Evolutionary conservation across 306 rosid species (phyloP), one percentile per base, ranked within the genome.

Genomic region (Quillaja saponaria): DNA sequence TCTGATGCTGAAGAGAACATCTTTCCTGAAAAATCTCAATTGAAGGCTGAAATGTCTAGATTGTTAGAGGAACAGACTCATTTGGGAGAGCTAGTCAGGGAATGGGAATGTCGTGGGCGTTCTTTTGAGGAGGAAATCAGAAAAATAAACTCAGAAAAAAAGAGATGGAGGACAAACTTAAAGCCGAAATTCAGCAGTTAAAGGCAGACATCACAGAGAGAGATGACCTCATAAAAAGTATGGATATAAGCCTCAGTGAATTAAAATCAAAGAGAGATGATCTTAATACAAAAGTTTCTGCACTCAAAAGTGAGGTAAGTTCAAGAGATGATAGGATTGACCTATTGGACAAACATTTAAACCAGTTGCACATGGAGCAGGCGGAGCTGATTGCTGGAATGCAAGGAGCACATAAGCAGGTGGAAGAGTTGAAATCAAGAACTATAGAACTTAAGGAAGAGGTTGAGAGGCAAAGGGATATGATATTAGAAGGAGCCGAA

Each of bases 1-100:
- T 94, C 99, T 2, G 99, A 94, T 67, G 97, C 99, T 0, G 97
- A 94, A 87, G 65, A 85, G 81, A 94, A 94, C 71, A 87, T 94
- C 49, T 94, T 94, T 74, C 99, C 99, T 0, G 99, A 94, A 77
- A 94, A 94, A 81, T 76, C 87, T 61, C 83, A 87, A 50, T 59
- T 90, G 67, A 87, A 87, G 82, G 71, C 95, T 0, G 95, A 89
- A 78, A 87, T 89, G 77, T 74, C 87, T 11, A 71, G 68, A 68
- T 19, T 89, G 68, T 48, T 68, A 6, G 84, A 72, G 61, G 84
- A 87, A 58, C 81, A 57, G 33, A 49, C 67, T 53, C 69, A 40
- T 57, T 66, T 83, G 55, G 62, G 69, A 69, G 90, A 83, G 67
- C 85, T 78, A 37, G 19, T 85, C 72, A 79, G 80, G 73, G 85